A percentile compares a stretch with the other conserved stretches of the same genome.
Conservation (phyloP, 371 early-diverging fungal genomes). For the Blakeslea trispora region DNA sequence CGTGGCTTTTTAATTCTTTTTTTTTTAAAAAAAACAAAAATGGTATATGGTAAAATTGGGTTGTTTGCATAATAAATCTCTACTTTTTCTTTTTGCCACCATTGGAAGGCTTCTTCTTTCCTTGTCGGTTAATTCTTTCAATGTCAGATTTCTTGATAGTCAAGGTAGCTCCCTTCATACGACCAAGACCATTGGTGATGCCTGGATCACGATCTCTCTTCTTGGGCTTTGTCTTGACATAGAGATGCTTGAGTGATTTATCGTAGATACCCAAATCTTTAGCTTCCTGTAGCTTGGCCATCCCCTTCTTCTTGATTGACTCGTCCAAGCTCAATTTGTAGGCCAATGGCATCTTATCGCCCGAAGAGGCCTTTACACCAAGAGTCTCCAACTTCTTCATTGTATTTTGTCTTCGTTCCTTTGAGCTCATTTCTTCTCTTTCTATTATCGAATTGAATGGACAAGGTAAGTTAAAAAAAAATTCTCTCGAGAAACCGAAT, state of each 20-base stretch:
- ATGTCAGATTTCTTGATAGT: constrained; percentile 36
- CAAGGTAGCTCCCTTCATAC: constrained; percentile 48
- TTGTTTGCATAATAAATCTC: no score
- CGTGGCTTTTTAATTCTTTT: no score
- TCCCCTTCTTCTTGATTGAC: constrained; percentile 22
- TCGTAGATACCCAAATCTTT: constrained; percentile 50
- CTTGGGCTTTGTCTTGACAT: constrained; percentile 38
- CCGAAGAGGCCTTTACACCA: constrained; percentile 37
- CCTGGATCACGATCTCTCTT: constrained; percentile 45
- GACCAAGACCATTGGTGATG: constrained; percentile 46
- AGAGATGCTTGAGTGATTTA: constrained; percentile 46
- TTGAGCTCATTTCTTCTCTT: constrained; percentile 47
- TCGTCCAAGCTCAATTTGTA: constrained; percentile 35
- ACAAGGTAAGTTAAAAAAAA: neutral
- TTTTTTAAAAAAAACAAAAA: neutral
- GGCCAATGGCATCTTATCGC: constrained; percentile 31
- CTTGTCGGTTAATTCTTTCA: constrained; percentile 32
- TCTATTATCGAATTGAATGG: constrained; percentile 27
- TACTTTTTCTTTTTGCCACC: constrained; percentile 12
- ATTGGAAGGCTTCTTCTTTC: constrained; percentile 20
- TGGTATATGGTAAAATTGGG: no score
- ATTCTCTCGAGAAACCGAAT: no score
- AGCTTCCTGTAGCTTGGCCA: constrained; percentile 40
- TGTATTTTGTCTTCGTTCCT: constrained; percentile 42
- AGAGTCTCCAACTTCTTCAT: constrained; percentile 44